Conservation (phyloP, 768 basidiomycete genomes). For the Boletus coccyginus region DNA sequence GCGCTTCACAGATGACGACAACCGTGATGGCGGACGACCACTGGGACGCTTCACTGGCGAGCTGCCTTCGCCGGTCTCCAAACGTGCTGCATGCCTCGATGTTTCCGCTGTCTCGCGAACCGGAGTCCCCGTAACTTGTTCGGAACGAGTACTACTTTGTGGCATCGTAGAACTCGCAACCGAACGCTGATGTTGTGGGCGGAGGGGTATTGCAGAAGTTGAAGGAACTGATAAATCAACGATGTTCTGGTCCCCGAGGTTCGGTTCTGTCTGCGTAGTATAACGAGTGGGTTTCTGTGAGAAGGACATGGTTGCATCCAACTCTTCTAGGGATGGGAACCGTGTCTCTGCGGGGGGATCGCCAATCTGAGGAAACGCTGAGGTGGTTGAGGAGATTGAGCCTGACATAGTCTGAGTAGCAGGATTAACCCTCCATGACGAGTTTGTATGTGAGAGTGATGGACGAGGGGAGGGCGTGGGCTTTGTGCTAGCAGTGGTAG, state of each 20-base stretch:
- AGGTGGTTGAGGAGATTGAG: slow-evolving; percentile 35
- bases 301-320: slow-evolving; percentile 55
- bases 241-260: slow-evolving; percentile 13
- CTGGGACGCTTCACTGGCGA: slow-evolving; percentile 16
- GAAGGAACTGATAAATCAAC: slow-evolving; percentile 23
- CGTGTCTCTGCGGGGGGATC: slow-evolving; percentile 61
- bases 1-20: slow-evolving; percentile 50
- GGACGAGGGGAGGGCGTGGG: slow-evolving; percentile 32
- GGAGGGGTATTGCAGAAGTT: slow-evolving; percentile 22
- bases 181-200: slow-evolving; percentile 19
- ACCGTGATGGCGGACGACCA: slow-evolving; percentile 32
- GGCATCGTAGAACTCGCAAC: slow-evolving; percentile 6
- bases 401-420: slow-evolving; percentile 27
- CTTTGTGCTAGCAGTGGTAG: slow-evolving; percentile 15
- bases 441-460: slow-evolving; percentile 11
- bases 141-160: slow-evolving; percentile 48
- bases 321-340: slow-evolving; percentile 85
- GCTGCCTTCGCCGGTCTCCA: slow-evolving; percentile 16
- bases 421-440: slow-evolving; percentile 20
- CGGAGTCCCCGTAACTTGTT: slow-evolving; percentile 53
- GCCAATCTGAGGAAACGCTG: slow-evolving; percentile 35
- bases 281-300: slow-evolving; percentile 22
- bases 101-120: slow-evolving; percentile 41
- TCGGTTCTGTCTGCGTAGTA: slow-evolving; percentile 15
- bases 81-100: slow-evolving; percentile 5